Conservation (phyloP, 179 eudicot species). For the Monotropa hypopitys region DNA sequence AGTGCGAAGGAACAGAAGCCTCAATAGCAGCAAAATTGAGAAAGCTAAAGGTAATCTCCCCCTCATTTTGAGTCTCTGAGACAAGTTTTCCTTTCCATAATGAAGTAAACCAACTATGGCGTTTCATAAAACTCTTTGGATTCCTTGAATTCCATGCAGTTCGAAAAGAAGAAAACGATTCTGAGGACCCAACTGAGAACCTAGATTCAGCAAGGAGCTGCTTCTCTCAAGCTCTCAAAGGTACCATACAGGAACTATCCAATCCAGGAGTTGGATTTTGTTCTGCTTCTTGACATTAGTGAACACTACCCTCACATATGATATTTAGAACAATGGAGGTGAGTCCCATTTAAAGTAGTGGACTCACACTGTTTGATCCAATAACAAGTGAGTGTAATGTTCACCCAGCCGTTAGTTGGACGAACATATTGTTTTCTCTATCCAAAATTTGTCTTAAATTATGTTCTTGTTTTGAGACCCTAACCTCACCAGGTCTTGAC, state of each 20-base stretch:
- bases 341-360: not conserved
- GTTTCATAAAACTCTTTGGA: not conserved
- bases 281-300: not conserved
- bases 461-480: not conserved
- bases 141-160: slow-evolving; percentile 18
- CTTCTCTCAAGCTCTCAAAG: slow-evolving; percentile 68
- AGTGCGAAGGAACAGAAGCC: slow-evolving; percentile 21
- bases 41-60: slow-evolving; percentile 46
- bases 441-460: not conserved
- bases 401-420: not conserved
- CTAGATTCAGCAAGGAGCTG: slow-evolving; percentile 61
- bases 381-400: not conserved
- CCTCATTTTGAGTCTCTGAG: not conserved
- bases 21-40: slow-evolving; percentile 28
- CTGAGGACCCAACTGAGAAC: slow-evolving; percentile 28
- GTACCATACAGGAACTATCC: slow-evolving; percentile 16
- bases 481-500: slow-evolving; percentile 1
- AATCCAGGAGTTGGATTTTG: not conserved
- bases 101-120: not conserved
- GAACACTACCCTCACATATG: not conserved
- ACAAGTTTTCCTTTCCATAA: not conserved
- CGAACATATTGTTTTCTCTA: not conserved
- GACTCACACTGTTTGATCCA: not conserved
- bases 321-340: not conserved
- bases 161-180: slow-evolving; percentile 26